phyloP scores from a whole-genome alignment of 345 rosid genomes.

The Angophora floribunda region DNA sequence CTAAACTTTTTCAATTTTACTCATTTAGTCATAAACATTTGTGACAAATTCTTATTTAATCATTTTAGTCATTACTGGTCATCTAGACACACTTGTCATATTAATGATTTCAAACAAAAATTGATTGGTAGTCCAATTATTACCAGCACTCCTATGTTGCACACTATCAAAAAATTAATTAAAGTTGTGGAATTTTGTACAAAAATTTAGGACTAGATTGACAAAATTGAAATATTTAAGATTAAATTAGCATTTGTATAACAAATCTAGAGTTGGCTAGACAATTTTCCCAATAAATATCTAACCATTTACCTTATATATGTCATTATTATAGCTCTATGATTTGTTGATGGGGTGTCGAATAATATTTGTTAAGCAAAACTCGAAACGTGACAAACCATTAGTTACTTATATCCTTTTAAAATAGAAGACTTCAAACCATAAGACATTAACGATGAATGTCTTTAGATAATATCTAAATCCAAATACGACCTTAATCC shows the following conservation, averaged over 20 bases:
- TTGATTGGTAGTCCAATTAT: too few relatives aligned
- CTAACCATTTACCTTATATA: not conserved
- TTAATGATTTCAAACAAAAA: too few relatives aligned
- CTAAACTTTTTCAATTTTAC: too few relatives aligned
- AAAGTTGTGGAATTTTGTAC: not conserved
- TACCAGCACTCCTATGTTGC: accelerated
- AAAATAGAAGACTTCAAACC: not conserved
- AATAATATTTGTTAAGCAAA: not conserved
- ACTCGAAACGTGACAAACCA: not conserved
- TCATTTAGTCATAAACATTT: not conserved
- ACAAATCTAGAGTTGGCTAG: not conserved
- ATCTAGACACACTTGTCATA: too few relatives aligned
- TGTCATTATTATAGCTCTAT: not conserved
- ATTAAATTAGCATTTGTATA: not conserved
- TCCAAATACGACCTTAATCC: not conserved
- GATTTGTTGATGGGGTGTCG: not conserved
- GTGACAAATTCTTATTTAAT: not conserved
- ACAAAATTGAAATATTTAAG: not conserved
- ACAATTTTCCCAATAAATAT: not conserved
- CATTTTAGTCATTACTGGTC: not conserved
- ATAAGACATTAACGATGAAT: not conserved
- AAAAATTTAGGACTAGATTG: not conserved
- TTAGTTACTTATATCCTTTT: not conserved
- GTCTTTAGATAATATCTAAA: not conserved
- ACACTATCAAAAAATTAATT: not conserved